phyloP scores from a whole-genome alignment of 805 yeast genomes.

The Lipomyces sp. region DNA sequence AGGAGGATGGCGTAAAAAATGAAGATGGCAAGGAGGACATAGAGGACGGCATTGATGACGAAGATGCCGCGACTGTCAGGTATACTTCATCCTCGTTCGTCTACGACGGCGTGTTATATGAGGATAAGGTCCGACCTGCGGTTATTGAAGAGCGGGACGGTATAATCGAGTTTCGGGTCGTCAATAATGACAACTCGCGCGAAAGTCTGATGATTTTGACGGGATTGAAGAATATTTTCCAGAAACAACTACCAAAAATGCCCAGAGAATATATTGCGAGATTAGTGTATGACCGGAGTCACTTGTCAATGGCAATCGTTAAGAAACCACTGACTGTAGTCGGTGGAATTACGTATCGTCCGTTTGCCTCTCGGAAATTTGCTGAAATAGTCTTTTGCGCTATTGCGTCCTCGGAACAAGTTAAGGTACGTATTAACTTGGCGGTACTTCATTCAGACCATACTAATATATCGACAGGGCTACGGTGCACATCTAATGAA shows the following conservation, averaged over 20 bases:
- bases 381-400: slow-evolving; percentile 99
- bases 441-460: not conserved
- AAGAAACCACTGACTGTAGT: slow-evolving; percentile 92
- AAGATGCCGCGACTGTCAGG: slow-evolving; percentile 37
- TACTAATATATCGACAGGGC: not conserved
- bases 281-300: slow-evolving; percentile 91
- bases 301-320: slow-evolving; percentile 93
- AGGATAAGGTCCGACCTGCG: slow-evolving; percentile 90
- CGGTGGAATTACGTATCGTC: slow-evolving; percentile 96
- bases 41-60: slow-evolving; percentile 38
- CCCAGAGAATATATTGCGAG: slow-evolving; percentile 96
- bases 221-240: slow-evolving; percentile 94
- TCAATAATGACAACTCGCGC: slow-evolving; percentile 86
- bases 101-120: slow-evolving; percentile 78
- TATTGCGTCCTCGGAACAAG: slow-evolving; percentile 95
- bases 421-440: slow-evolving; percentile 61
- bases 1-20: slow-evolving; percentile 44
- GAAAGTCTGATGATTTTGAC: slow-evolving; percentile 91
- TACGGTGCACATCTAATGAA: slow-evolving; percentile 99
- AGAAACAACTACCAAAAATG: slow-evolving; percentile 97
- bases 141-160: slow-evolving; percentile 94
- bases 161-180: slow-evolving; percentile 92
- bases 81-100: slow-evolving; percentile 54
- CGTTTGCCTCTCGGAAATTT: slow-evolving; percentile 85
- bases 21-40: slow-evolving; percentile 19